Percentiles rank a stretch among this genome's conserved stretches.
Evolutionary conservation across 2,329 filamentous ascomycete species (phyloP).

Genomic region (Fusarium nematophilum): DNA sequence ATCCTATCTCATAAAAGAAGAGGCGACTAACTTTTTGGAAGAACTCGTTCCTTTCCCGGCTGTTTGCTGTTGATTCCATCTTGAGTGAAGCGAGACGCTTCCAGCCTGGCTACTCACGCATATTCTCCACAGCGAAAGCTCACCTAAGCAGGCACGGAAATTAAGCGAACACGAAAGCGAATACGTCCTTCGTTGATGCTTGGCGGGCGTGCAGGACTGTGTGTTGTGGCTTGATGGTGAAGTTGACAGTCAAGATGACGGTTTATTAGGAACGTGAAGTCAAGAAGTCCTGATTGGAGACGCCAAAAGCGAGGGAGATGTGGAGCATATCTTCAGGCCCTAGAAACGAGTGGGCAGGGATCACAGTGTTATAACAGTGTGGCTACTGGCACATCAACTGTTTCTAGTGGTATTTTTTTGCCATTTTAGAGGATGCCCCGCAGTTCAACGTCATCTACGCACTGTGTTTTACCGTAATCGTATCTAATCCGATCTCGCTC

Average conservation of each 20-base stretch:
- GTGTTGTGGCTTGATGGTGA: not conserved
- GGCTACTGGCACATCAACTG: too few relatives aligned
- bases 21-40: slow-evolving; percentile 45
- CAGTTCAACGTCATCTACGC: slow-evolving; percentile 20
- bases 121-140: slow-evolving; percentile 29
- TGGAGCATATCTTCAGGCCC: slow-evolving; percentile 18
- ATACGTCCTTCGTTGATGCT: slow-evolving; percentile 1
- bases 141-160: slow-evolving; percentile 6
- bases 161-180: slow-evolving; percentile 31
- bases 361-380: slow-evolving; percentile 3
- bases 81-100: slow-evolving; percentile 34
- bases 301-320: slow-evolving; percentile 29
- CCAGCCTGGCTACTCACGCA: slow-evolving; percentile 33
- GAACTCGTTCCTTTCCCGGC: slow-evolving; percentile 45
- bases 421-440: not conserved
- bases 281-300: slow-evolving; percentile 10
- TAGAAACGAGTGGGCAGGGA: slow-evolving; percentile 3
- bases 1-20: not conserved
- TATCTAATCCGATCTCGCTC: slow-evolving; percentile 7
- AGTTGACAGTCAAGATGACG: not conserved
- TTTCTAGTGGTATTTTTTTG: not conserved
- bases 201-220: not conserved
- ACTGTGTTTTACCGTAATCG: slow-evolving; percentile 13
- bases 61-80: slow-evolving; percentile 42
- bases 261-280: not conserved